Percentiles rank a stretch among this genome's conserved stretches.
phyloP scores from a whole-genome alignment of 305 asterid species.

The Rubia tinctorum region DNA sequence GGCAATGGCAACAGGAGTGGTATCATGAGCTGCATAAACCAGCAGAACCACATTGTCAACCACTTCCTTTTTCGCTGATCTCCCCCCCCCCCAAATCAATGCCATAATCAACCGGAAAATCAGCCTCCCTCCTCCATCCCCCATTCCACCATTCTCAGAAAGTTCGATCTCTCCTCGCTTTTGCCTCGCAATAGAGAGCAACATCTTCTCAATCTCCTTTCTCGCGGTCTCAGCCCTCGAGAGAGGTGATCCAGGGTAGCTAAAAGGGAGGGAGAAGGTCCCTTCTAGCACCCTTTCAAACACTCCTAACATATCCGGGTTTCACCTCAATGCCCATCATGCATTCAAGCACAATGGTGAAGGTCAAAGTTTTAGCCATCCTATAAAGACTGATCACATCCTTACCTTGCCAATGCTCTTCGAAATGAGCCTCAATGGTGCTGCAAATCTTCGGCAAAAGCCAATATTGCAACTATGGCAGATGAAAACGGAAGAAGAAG shows the following conservation, averaged over 20 bases:
- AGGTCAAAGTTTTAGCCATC: conserved; percentile 43
- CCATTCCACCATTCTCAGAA: conserved; percentile 15
- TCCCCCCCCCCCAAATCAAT: conserved; percentile 58
- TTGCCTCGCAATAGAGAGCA: conserved; percentile 45
- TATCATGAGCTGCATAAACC: conserved; percentile 90
- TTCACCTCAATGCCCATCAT: conserved; percentile 57
- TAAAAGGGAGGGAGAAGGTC: conserved; percentile 52
- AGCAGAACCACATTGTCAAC: conserved; percentile 72
- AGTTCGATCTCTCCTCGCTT: conserved; percentile 46
- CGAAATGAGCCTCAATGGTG: conserved; percentile 43
- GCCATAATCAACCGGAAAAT: conserved; percentile 50
- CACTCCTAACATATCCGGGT: conserved; percentile 39
- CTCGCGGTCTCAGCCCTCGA: conserved; percentile 71
- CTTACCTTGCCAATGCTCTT: conserved; percentile 38
- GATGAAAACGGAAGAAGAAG: conserved; percentile 24
- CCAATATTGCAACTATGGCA: conserved; percentile 17
- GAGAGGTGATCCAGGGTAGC: conserved; percentile 61
- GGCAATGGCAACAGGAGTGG: conserved; percentile 85
- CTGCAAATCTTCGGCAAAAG: conserved; percentile 46
- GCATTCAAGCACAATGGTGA: conserved; percentile 64
- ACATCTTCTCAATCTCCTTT: conserved; percentile 42
- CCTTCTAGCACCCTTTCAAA: conserved; percentile 84
- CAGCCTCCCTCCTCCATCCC: conserved; percentile 41
- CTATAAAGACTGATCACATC: conserved; percentile 36
- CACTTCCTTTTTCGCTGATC: conserved; percentile 75